Conservation (phyloP, 2,329 filamentous ascomycete genomes). For the Coniochaeta hoffmannii region DNA sequence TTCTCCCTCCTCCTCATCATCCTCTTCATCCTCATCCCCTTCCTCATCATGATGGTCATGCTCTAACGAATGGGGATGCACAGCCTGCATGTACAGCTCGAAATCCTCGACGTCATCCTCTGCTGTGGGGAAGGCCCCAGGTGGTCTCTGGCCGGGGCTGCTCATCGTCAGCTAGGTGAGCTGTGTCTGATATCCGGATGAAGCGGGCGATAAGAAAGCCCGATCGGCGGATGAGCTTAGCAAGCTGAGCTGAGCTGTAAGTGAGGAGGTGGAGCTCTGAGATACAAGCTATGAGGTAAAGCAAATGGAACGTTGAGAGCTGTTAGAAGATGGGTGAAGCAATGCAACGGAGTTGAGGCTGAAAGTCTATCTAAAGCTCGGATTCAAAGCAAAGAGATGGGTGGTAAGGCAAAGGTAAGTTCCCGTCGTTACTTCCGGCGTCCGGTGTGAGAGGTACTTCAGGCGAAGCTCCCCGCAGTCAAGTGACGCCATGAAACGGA, state of each 20-base stretch:
- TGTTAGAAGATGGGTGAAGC: neutral
- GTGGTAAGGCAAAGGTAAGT: neutral
- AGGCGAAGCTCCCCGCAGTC: neutral
- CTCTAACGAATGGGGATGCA: too few species aligned
- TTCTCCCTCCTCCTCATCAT: constrained; percentile 5
- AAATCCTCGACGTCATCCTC: neutral
- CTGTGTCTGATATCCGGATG: neutral
- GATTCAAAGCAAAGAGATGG: neutral
- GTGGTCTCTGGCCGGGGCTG: neutral
- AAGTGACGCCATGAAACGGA: neutral
- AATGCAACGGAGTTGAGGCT: neutral
- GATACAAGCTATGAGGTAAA: neutral
- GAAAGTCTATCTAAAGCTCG: neutral
- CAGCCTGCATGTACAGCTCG: neutral
- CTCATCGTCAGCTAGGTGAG: neutral
- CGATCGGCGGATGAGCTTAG: neutral
- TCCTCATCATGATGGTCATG: neutral
- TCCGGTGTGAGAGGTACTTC: neutral
- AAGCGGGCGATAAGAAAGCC: neutral
- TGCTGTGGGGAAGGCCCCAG: neutral
- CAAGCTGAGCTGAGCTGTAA: neutral
- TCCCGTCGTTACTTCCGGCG: neutral
- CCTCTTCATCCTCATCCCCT: neutral
- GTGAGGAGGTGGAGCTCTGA: neutral
- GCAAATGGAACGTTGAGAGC: too few species aligned